Conservation (phyloP, 2,329 filamentous ascomycete genomes). For the Paracoccidioides brasiliensis region DNA sequence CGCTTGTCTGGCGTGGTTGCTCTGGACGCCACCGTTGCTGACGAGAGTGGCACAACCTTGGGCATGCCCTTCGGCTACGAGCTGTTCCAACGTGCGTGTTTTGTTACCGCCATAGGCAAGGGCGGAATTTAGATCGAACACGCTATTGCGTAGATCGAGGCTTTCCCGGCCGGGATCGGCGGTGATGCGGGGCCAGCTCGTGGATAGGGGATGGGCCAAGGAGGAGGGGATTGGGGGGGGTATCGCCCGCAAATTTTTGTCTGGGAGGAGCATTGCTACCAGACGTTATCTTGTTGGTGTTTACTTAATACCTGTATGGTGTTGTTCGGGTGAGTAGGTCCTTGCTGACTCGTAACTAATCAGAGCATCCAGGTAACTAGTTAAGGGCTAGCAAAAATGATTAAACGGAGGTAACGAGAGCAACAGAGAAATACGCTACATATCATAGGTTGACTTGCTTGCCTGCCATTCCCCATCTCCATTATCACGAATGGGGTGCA, state of each 20-base stretch:
- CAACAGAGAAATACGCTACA: too few species aligned
- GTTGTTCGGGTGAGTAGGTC: neutral
- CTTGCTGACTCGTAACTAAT: neutral
- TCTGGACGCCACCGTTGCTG: conserved; percentile 55
- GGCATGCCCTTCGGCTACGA: conserved; percentile 48
- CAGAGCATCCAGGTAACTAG: too few species aligned
- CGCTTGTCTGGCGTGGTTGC: conserved; percentile 57
- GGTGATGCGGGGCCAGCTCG: conserved; percentile 49
- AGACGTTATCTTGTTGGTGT: neutral
- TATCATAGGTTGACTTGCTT: neutral
- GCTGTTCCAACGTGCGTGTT: conserved; percentile 56
- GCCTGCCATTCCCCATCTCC: neutral
- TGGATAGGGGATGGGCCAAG: conserved; percentile 59
- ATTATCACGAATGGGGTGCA: neutral
- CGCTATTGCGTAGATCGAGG: conserved; percentile 56
- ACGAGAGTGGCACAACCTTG: conserved; percentile 49
- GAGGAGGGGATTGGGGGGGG: conserved; percentile 48
- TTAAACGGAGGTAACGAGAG: too few species aligned
- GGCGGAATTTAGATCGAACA: conserved; percentile 58
- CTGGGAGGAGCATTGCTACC: conserved; percentile 34
- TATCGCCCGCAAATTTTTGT: conserved; percentile 50
- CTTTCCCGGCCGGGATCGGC: conserved; percentile 44
- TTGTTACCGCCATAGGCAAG: conserved; percentile 59
- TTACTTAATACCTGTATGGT: neutral
- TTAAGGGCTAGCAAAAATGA: too few species aligned